Evolutionary conservation across 1,139 yeast genomes (phyloP), one percentile per base, ranked within the genome.

Genomic region (Blastobotrys capitulatus): DNA sequence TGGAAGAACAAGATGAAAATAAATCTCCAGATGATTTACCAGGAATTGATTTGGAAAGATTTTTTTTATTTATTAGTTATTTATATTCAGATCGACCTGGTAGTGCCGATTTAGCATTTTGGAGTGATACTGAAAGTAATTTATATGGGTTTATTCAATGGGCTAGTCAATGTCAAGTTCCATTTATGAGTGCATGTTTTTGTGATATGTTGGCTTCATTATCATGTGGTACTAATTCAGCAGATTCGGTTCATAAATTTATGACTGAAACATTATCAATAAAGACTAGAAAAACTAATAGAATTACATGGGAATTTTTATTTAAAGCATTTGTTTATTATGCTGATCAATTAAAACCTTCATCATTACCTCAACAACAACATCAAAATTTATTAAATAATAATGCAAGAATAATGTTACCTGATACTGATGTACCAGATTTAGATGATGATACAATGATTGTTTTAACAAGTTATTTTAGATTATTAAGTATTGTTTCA

Each of bases 101-200:
- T 2, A 69, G 82, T 15, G 77, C 87, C 25, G 60, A 73, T 1
- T 22, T 39, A 6, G 67, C 71, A n/a, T 85, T 87, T 57, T 89
- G 96, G 96, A 68, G 72, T 2, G 87, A 85, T 52, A 77, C 82
- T 18, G 82, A 78, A 46, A 75, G 84, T 3, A 72, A 77, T 44
- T 67, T 81, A 1, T 76, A 80, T 59, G 97, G 96, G 0, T 90
- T 92, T 58, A 72, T 90, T 46, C 78, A 78, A 42, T 90, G 97
- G 97, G 95, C 95, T 0, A 76, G 94, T 4, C 80, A 82, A 51
- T 85, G 90, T 60, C 88, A 85, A 54, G 86, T 92, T 13, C 83
- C 94, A 6, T 72, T 89, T 49, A 88, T 90, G 71, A 79, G 88
- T 45, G 84, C 97, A 0, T 78, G 96, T 0, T 89, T 84, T 60